A percentile compares a stretch with the other conserved stretches of the same genome.
These are phyloP conservation scores for Moesziomyces sp. DNA, from an alignment of 1,284 basidiomycete genomes.

Conservation along the genomic window DNA sequence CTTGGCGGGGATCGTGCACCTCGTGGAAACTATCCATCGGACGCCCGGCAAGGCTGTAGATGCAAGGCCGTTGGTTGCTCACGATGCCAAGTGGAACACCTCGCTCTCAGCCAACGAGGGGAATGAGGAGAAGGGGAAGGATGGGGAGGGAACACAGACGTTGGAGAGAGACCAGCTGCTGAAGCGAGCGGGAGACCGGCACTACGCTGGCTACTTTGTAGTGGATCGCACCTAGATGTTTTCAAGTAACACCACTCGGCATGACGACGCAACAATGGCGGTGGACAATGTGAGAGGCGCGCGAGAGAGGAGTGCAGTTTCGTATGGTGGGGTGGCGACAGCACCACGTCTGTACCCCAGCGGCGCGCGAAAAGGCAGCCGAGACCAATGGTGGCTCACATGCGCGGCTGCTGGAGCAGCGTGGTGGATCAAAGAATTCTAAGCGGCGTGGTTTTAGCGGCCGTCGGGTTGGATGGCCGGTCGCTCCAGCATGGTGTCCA, in stretches of 20 bases:
- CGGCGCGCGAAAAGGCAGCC: too few relatives aligned
- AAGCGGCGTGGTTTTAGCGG: too few relatives aligned
- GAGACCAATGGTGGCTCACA: too few relatives aligned
- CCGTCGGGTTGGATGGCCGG: too few relatives aligned
- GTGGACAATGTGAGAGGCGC: too few relatives aligned
- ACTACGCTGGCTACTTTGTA: constrained; percentile 26
- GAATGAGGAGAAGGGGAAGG: not conserved
- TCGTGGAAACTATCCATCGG: constrained; percentile 20
- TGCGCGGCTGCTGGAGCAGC: too few relatives aligned
- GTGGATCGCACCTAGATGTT: constrained; percentile 21
- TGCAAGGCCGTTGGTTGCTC: not conserved
- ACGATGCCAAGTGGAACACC: constrained; percentile 12
- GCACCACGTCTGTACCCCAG: too few relatives aligned
- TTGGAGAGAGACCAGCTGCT: constrained; percentile 22
- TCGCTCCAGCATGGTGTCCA: too few relatives aligned
- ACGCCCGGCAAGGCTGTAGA: constrained; percentile 2
- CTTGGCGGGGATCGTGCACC: constrained; percentile 15
- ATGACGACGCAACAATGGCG: too few relatives aligned
- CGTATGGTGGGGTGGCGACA: too few relatives aligned
- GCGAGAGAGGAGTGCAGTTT: too few relatives aligned
- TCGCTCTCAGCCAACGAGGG: not conserved
- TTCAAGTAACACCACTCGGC: not conserved
- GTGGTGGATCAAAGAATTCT: too few relatives aligned
- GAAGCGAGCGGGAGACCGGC: not conserved
- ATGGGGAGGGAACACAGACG: not conserved